Evolutionary conservation across 805 yeast genomes (phyloP), one percentile per base, ranked within the genome.

Genomic region (Lipomyces japonicus): DNA sequence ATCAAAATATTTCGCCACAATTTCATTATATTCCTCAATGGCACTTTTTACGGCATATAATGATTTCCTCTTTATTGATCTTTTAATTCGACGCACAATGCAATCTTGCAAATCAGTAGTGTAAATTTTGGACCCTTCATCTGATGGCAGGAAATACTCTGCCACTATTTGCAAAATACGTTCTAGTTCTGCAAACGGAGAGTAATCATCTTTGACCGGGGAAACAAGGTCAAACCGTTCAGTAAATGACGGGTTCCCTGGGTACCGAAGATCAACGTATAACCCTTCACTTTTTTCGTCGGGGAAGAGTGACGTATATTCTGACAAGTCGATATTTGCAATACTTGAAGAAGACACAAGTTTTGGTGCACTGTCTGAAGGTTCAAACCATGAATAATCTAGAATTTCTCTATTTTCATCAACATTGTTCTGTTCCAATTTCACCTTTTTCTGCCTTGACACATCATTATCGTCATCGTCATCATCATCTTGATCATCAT

Each of bases 161-260:
- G 78, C 68, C 10, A 67, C 61, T 24, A 71, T 44, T 43, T 73
- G 77, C 76, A 77, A 75, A 22, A 65, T 61, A 49, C 69, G 71
- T 4, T 79, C 81, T 45, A 83, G 72, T 57, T 83, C 90, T 46
- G 72, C 75, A 37, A 80, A 68, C 2, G 88, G 85, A 60, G 82
- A 81, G 39, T 80, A 70, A 47, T 75, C 79, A 46, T 77, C 76
- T 23, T 50, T 49, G 4, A 39, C 23, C n/a, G 58, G 53, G 3
- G 14, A 12, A 12, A 38, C 45, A 3, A 54, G 50, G 22, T 37
- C 35, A 40, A 51, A 54, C 4, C 44, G 38, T 25, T 54, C 58
- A 9, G 53, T 21, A 25, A 51, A 47, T 24, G 32, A 43, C 16
- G 38, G 22, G 22, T 42, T 21, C 18, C 47, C 53, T 7, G 58